Evolutionary conservation across 371 early-diverging fungal genomes (phyloP), one percentile per base, ranked within the genome.

Genomic region (Apophysomyces sp.): DNA sequence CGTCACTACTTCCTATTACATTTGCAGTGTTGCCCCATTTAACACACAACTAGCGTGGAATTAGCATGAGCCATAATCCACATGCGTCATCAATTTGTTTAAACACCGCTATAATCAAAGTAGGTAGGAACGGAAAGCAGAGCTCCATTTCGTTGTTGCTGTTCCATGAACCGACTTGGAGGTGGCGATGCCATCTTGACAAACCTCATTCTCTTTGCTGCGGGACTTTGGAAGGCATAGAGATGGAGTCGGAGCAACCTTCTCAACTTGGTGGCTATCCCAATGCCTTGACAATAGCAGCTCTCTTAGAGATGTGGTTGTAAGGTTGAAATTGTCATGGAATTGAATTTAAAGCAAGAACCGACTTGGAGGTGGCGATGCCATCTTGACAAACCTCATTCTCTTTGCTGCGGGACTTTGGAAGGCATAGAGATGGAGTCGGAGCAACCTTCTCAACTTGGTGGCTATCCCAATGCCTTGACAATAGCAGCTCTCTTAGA

Each of bases 381-480:
- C 41, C 41, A 40, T 40, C 41, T 40, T 40, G 41, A 40, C 41
- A 40, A 40, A 40, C 41, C 41, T n/a, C 18, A 40, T 40, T 40
- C 41, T 40, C 18, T 40, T n/a, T 40, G 41, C 41, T 40, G 41
- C n/a, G 41, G 41, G 41, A 40, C 41, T 16, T 40, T 40, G 41
- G 41, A 40, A 40, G n/a, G 41, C 41, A n/a, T 40, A 40, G 4
- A 40, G 41, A 40, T 40, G 41, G 41, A 40, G 41, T 40, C 41
- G 18, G 41, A 40, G 41, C 41, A 40, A 40, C 41, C 18, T 40
- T 40, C 41, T 40, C 41, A 40, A 40, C 41, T 40, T 40, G 41
- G 41, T 40, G 41, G 41, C 41, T 40, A 40, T 40, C 41, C 41
- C 41, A 40, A 40, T 40, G 41, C 41, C 41, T 40, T 40, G 41